Conservation (phyloP, 768 basidiomycete species). For the Mycena rosella region DNA sequence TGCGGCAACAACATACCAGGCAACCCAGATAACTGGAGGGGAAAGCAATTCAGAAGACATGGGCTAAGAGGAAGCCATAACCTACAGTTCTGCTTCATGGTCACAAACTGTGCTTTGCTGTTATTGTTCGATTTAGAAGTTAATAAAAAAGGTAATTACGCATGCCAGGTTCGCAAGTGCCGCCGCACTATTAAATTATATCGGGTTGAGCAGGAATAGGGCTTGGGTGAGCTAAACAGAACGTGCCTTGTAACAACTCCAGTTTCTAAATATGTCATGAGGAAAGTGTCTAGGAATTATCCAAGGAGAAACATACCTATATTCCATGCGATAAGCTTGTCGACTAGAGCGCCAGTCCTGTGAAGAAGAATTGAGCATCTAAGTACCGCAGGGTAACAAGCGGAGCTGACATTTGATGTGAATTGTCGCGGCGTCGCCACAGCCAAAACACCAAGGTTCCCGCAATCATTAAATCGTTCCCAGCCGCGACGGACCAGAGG, state of each 20-base stretch:
- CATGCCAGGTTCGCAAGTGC: conserved; percentile 32
- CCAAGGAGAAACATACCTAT: conserved; percentile 6
- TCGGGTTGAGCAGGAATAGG: no score
- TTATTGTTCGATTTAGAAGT: not conserved
- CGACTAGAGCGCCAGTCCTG: conserved; percentile 13
- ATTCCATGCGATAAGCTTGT: conserved; percentile 28
- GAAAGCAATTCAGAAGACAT: not conserved
- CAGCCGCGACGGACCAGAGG: conserved; percentile 27
- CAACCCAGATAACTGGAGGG: conserved; percentile 32
- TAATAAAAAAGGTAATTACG: conserved; percentile 1
- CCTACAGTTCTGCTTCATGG: conserved; percentile 31
- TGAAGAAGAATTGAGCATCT: not conserved
- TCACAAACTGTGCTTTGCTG: conserved; percentile 13
- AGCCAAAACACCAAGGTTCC: conserved; percentile 16
- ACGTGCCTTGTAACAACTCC: conserved; percentile 25
- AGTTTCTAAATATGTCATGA: conserved; percentile 10
- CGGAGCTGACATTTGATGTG: not conserved
- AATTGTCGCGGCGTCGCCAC: not conserved
- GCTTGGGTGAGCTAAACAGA: not conserved
- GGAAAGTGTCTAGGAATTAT: not conserved
- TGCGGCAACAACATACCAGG: conserved; percentile 31
- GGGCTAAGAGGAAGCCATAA: no score
- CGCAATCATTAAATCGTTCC: conserved; percentile 23
- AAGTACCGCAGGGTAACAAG: no score
- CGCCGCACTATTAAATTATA: conserved; percentile 1